Base-by-base conservation (phyloP, 75 land plant species). In the Pinus taeda region DNA sequence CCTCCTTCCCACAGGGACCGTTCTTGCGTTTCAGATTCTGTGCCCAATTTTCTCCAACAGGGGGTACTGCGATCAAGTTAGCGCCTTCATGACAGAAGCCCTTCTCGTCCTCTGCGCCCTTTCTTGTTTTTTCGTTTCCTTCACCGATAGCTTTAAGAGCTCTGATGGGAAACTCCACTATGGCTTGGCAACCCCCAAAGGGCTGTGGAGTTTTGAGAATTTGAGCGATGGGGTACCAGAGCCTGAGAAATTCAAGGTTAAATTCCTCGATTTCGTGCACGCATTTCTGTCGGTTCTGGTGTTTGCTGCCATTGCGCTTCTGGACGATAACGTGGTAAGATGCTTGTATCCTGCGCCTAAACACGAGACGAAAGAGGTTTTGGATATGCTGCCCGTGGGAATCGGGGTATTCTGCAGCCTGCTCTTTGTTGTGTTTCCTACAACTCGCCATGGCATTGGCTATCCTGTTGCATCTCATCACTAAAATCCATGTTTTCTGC, bases 401-500 rank as follows among this genome's bases (percentile, higher is more conserved):
- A 84, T 90, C 22, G 92, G 92, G 13, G 79, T 81, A 3, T 17
- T 90, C 37, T 81, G 87, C 65, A 92, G 90, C 57, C 76, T 83
- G 85, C 53, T 92, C 75, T 90, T 92, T 73, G 87, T 90, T 18
- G 84, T 66, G 6, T 88, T 92, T 74, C 94, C 92, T 14, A 85
- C 92, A n/a, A 80, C 70, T 4, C 88, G 92, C 70, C 92, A 90
- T 74, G 94, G 94, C 45, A 82, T 92, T 57, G 94, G 90, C 59
- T 90, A 82, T 42, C 92, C 94, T 3, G 69, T 66, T n/a, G n/a
- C 78, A 13, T 45, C 53, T 6, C 53, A 45, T 45, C 9, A 45
- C 9, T 45, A 8, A 45, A 45, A 45, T 6, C 53, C 53, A 0
- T 45, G 53, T 6, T 45, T 45, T 45, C 53, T 45, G 6, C 53